These are phyloP conservation scores for Penicillium riverlandense DNA, from an alignment of 495 filamentous ascomycete genomes.

Conservation along the genomic window DNA sequence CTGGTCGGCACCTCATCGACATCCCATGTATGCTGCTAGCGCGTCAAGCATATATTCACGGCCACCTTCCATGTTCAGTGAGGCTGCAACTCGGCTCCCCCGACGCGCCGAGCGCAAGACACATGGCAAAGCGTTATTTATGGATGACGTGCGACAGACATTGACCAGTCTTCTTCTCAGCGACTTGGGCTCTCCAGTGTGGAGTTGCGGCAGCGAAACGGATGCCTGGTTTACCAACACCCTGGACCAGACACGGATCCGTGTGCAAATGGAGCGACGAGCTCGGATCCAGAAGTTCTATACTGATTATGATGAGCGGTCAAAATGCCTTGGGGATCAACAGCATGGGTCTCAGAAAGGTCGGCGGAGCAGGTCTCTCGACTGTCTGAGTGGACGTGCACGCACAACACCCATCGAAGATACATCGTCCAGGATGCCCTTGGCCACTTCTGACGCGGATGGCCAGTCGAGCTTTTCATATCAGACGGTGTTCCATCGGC, in stretches of 20 bases:
- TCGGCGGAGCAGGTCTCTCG: slow-evolving; percentile 32
- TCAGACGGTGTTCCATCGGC: slow-evolving; percentile 63
- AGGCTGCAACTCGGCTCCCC: slow-evolving; percentile 23
- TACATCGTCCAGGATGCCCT: neutral
- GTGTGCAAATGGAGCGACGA: slow-evolving; percentile 61
- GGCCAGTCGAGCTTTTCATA: slow-evolving; percentile 53
- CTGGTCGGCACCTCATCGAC: slow-evolving; percentile 71
- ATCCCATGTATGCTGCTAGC: slow-evolving; percentile 55
- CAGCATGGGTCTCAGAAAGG: slow-evolving; percentile 15
- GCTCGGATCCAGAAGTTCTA: slow-evolving; percentile 44
- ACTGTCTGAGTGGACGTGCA: neutral
- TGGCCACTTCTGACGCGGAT: slow-evolving; percentile 1
- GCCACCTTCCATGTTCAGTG: slow-evolving; percentile 40
- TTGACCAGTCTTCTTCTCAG: slow-evolving; percentile 81
- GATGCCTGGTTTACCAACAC: slow-evolving; percentile 80
- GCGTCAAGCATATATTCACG: slow-evolving; percentile 46
- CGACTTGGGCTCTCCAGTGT: slow-evolving; percentile 80
- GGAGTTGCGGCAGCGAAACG: slow-evolving; percentile 80
- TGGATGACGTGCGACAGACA: slow-evolving; percentile 68
- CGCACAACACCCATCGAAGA: neutral
- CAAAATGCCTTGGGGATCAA: slow-evolving; percentile 9
- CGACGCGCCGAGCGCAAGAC: slow-evolving; percentile 29
- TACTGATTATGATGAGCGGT: slow-evolving; percentile 31
- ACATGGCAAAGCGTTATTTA: slow-evolving; percentile 57
- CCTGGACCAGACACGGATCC: slow-evolving; percentile 69